phyloP scores from a whole-genome alignment of 306 rosid species.

The Sechiopsis laciniata region DNA sequence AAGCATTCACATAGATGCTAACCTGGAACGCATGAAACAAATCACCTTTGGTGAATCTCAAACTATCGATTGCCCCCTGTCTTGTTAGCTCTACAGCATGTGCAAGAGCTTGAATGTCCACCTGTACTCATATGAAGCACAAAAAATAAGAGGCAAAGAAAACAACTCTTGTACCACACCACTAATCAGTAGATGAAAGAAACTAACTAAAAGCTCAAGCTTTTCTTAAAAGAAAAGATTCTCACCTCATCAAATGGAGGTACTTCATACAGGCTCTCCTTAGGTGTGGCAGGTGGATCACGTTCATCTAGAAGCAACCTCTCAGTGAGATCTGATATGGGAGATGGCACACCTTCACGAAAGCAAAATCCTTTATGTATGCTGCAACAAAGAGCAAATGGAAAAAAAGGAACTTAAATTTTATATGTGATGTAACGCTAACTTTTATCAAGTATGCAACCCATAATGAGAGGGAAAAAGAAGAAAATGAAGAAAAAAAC shows the following conservation, averaged over 20 bases:
- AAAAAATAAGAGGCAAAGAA: constrained; percentile 11
- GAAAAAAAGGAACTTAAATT: constrained; percentile 3
- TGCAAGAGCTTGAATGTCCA: constrained; percentile 95
- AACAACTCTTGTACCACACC: constrained; percentile 14
- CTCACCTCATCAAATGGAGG: constrained; percentile 97
- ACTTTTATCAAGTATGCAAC: not conserved
- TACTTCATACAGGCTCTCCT: constrained; percentile 69
- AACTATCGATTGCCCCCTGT: constrained; percentile 96
- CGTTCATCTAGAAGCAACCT: constrained; percentile 93
- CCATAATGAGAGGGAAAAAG: not conserved
- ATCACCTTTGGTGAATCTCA: constrained; percentile 93
- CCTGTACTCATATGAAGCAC: constrained; percentile 40
- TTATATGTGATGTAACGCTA: not conserved
- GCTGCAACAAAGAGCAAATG: constrained; percentile 38
- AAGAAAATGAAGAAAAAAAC: constrained; percentile 20
- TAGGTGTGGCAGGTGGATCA: constrained; percentile 81
- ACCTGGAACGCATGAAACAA: constrained; percentile 95
- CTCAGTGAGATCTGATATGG: constrained; percentile 85
- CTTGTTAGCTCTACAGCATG: constrained; percentile 98
- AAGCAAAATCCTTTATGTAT: constrained; percentile 86
- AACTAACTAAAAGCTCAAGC: not conserved
- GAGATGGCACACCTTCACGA: constrained; percentile 83
- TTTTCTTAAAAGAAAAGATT: not conserved
- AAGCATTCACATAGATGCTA: constrained; percentile 19
- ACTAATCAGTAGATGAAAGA: not conserved